A percentile compares a stretch with the other conserved stretches of the same genome.
Conservation (phyloP, 2,329 filamentous ascomycete species). For the Cladophialophora yegresii region DNA sequence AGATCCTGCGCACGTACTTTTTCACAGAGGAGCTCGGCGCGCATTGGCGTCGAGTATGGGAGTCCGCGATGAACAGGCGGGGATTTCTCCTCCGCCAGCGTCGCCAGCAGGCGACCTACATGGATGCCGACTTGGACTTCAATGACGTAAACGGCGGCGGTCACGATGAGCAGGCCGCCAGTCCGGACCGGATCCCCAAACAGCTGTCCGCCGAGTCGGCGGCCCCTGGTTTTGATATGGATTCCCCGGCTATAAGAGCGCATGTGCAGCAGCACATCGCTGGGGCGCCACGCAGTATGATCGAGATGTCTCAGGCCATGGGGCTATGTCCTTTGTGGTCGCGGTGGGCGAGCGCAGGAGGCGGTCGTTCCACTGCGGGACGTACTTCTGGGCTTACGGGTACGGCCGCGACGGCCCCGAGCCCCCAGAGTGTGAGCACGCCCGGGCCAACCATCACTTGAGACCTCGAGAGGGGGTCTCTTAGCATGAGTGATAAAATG, state of each 20-base stretch:
- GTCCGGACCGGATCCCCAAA: not conserved
- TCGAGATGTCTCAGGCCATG: constrained; percentile 25
- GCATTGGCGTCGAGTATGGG: constrained; percentile 31
- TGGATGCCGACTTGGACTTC: not conserved
- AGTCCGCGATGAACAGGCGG: constrained; percentile 23
- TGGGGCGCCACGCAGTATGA: constrained; percentile 21
- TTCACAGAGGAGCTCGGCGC: constrained; percentile 27
- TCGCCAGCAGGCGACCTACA: not conserved
- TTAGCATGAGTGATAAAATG: not conserved
- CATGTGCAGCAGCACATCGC: constrained; percentile 22
- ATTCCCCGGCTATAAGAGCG: constrained; percentile 5
- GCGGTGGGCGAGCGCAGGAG: not conserved
- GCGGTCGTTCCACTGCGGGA: not conserved
- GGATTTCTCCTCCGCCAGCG: constrained; percentile 18
- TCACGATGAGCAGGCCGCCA: not conserved
- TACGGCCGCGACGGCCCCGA: not conserved
- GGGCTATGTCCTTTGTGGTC: constrained; percentile 27
- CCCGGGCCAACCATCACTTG: not conserved
- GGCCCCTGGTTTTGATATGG: not conserved
- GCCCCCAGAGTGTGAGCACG: not conserved
- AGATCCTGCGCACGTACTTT: constrained; percentile 27
- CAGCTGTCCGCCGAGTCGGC: not conserved
- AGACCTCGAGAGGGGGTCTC: not conserved
- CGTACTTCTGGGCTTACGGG: not conserved
- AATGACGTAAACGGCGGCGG: not conserved